Evolutionary conservation across 1,284 basidiomycete species (phyloP).

Genomic region (Malassezia restricta): DNA sequence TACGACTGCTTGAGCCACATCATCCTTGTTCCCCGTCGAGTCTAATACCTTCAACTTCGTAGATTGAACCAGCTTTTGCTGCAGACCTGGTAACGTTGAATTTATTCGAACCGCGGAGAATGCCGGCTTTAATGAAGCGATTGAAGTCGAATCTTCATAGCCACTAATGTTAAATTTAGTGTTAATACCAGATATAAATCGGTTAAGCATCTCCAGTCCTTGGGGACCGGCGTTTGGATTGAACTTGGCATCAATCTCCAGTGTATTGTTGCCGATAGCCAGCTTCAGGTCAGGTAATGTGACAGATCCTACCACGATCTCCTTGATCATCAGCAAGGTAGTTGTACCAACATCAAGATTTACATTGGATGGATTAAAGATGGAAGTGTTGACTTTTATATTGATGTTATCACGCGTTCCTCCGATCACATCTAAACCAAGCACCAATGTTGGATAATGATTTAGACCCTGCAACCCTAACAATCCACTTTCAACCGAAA

Average conservation of each 20-base stretch:
- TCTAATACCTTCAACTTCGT: constrained; percentile 55
- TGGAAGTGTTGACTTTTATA: constrained; percentile 53
- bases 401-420: constrained; percentile 57
- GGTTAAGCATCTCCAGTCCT: constrained; percentile 57
- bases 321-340: constrained; percentile 53
- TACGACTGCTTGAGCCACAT: constrained; percentile 60
- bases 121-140: constrained; percentile 56
- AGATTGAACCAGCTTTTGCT: constrained; percentile 53
- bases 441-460: constrained; percentile 53
- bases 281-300: constrained; percentile 32
- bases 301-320: constrained; percentile 37
- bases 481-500: constrained; percentile 60
- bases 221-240: constrained; percentile 57
- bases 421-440: constrained; percentile 59
- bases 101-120: constrained; percentile 57
- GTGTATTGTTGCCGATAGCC: constrained; percentile 30
- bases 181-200: constrained; percentile 55
- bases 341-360: constrained; percentile 49
- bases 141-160: constrained; percentile 55
- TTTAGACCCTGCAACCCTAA: constrained; percentile 58
- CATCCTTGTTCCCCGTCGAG: constrained; percentile 57
- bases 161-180: constrained; percentile 47
- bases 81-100: constrained; percentile 57
- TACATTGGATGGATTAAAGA: constrained; percentile 64
- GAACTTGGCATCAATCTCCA: constrained; percentile 36